These are phyloP conservation scores for Cyamopsis tetragonoloba DNA, from an alignment of 306 rosid species.

Conservation along the genomic window DNA sequence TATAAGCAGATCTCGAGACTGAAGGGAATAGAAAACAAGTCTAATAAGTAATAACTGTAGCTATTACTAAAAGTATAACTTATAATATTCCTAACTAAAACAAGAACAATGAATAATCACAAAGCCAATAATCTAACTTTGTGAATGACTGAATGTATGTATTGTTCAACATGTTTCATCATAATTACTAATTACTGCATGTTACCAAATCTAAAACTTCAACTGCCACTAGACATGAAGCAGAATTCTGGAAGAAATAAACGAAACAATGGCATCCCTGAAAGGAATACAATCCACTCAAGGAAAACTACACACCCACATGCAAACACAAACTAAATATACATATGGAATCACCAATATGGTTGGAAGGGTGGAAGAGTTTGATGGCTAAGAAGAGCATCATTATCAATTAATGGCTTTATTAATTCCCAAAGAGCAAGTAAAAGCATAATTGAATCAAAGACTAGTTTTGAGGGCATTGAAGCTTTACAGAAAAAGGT, in stretches of 20 bases:
- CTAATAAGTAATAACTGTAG: neutral
- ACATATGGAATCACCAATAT: too few species aligned
- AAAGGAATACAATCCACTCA: neutral
- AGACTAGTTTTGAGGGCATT: neutral
- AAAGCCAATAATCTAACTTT: neutral
- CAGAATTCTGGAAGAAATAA: neutral
- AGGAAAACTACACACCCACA: neutral
- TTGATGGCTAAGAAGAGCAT: neutral
- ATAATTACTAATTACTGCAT: neutral
- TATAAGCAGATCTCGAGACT: constrained; percentile 18
- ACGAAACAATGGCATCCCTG: neutral
- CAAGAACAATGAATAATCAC: neutral
- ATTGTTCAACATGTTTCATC: too few species aligned
- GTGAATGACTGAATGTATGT: too few species aligned
- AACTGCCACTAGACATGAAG: neutral
- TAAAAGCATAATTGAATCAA: too few species aligned
- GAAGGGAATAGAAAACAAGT: constrained; percentile 9
- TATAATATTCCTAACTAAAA: neutral
- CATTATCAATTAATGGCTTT: neutral
- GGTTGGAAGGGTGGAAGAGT: too few species aligned
- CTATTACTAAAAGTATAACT: neutral
- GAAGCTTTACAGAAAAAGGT: neutral
- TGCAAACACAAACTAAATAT: neutral
- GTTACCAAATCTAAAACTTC: neutral
- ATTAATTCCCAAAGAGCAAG: neutral